phyloP scores from a whole-genome alignment of 2,329 filamentous ascomycete genomes.

The Colletotrichum plurivorum region DNA sequence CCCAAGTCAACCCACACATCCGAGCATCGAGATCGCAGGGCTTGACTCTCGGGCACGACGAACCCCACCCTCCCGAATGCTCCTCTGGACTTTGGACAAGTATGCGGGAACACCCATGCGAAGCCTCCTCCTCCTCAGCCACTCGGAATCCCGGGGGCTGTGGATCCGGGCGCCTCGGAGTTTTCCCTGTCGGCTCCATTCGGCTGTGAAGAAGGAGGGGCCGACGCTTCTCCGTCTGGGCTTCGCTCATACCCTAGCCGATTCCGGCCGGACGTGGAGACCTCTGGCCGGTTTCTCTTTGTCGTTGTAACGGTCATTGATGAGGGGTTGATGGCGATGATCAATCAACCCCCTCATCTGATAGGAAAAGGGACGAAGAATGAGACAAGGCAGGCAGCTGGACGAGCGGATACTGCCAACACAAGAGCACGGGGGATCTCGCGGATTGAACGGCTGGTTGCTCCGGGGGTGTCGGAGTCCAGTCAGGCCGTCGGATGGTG shows the following conservation, averaged over 20 bases:
- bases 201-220: neutral
- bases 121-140: too few species aligned
- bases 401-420: too few species aligned
- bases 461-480: constrained; percentile 11
- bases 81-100: too few species aligned
- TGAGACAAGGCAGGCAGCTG: too few species aligned
- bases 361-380: neutral
- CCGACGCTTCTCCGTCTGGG: neutral
- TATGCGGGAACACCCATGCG: too few species aligned
- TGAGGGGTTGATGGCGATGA: neutral
- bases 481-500: constrained; percentile 24
- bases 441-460: neutral
- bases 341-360: neutral
- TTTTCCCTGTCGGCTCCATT: neutral
- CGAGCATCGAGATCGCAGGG: too few species aligned
- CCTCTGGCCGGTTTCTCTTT: constrained; percentile 15
- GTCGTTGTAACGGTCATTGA: constrained; percentile 36
- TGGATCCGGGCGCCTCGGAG: neutral
- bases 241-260: constrained; percentile 8
- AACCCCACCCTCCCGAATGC: too few species aligned
- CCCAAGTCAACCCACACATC: too few species aligned
- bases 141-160: too few species aligned
- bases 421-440: too few species aligned
- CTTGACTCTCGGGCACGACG: too few species aligned
- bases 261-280: constrained; percentile 14